Conservation (phyloP, 352 stramenopile species). For the Paralagenidium karlingii region DNA sequence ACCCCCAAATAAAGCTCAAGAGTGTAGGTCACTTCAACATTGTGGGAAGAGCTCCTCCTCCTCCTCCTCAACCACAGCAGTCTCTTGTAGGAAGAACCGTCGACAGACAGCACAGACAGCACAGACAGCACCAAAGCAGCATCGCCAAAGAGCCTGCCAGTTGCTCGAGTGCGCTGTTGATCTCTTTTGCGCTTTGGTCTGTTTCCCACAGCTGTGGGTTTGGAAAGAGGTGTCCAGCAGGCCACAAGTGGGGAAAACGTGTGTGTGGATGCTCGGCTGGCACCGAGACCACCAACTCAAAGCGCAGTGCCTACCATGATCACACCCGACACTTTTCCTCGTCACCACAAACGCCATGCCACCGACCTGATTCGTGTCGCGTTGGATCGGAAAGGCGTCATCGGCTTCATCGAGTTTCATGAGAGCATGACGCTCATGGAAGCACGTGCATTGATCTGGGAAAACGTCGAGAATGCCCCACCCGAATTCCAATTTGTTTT, state of each 20-base stretch:
- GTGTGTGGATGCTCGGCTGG: not conserved
- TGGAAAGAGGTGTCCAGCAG: not conserved
- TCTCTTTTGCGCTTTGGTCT: too few relatives aligned
- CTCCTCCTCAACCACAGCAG: too few relatives aligned
- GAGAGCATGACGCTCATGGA: constrained; percentile 48
- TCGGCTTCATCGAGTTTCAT: constrained; percentile 66
- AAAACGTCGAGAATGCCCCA: constrained; percentile 57
- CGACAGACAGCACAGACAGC: too few relatives aligned
- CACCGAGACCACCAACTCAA: not conserved
- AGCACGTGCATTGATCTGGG: constrained; percentile 39
- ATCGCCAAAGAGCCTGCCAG: too few relatives aligned
- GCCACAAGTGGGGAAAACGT: not conserved
- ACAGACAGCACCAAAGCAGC: too few relatives aligned
- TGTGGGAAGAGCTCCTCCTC: too few relatives aligned
- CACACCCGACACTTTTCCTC: constrained; percentile 27
- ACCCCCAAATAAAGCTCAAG: too few relatives aligned
- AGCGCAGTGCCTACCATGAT: constrained; percentile 20
- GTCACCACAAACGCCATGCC: constrained; percentile 26
- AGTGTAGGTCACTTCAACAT: too few relatives aligned
- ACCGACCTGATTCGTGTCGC: constrained; percentile 50
- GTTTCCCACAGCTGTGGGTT: too few relatives aligned
- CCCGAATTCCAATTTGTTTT: constrained; percentile 58
- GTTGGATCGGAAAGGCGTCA: constrained; percentile 40
- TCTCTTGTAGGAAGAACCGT: too few relatives aligned
- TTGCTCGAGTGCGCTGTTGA: too few relatives aligned